Evolutionary conservation across 345 rosid genomes (phyloP).

Genomic region (Rhodomyrtus tomentosa): DNA sequence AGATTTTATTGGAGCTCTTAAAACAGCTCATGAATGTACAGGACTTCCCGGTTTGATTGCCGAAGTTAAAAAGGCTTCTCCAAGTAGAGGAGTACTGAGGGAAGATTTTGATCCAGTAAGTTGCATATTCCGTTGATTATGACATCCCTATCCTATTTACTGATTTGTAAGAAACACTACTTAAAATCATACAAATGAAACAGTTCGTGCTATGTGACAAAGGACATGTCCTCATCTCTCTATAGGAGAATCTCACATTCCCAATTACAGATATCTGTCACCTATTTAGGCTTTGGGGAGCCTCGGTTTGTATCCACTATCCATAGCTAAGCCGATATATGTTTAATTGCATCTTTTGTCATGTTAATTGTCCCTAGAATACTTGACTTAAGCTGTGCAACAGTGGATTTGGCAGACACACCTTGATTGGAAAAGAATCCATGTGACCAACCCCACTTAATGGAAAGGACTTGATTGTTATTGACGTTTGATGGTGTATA

Average conservation of each 20-base stretch:
- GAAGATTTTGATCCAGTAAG: conserved; percentile 84
- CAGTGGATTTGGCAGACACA: neutral
- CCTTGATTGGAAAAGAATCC: neutral
- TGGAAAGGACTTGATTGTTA: neutral
- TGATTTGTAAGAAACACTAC: neutral
- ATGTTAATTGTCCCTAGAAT: neutral
- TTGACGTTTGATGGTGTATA: neutral
- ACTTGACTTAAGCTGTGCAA: neutral
- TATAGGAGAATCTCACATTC: neutral
- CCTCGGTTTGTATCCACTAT: neutral
- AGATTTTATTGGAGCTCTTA: conserved; percentile 82
- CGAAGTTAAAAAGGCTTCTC: conserved; percentile 98
- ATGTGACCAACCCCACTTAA: neutral
- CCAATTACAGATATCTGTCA: neutral
- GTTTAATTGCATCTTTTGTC: neutral
- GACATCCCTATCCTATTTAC: neutral
- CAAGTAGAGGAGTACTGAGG: conserved; percentile 79
- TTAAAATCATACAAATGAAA: neutral
- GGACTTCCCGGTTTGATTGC: conserved; percentile 86
- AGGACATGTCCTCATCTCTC: neutral
- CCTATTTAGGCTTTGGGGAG: neutral
- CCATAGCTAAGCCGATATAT: neutral
- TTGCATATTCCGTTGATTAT: neutral
- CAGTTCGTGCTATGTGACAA: neutral
- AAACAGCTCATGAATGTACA: conserved; percentile 50